These are phyloP conservation scores for Phialocephala subalpina DNA, from an alignment of 2,329 filamentous ascomycete species.

Conservation along the genomic window DNA sequence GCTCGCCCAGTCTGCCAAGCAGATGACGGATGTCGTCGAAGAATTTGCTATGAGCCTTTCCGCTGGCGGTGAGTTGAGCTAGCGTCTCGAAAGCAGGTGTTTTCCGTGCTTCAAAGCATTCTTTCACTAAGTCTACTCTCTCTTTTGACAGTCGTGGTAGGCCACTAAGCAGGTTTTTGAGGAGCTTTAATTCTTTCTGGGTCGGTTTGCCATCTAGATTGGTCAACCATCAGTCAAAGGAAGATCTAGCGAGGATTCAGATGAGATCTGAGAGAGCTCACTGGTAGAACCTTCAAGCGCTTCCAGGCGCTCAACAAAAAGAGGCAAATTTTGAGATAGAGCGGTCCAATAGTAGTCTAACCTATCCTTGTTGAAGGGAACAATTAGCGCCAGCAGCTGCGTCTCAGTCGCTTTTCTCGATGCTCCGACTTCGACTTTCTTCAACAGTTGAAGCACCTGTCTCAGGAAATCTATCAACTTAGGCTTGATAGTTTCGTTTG, in stretches of 20 bases:
- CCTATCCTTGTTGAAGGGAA: not conserved
- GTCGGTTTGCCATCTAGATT: not conserved
- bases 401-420: conserved; percentile 16
- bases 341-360: not conserved
- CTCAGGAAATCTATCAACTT: conserved; percentile 9
- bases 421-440: conserved; percentile 13
- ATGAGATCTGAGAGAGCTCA: not conserved
- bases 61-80: conserved; percentile 15
- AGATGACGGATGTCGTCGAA: conserved; percentile 15
- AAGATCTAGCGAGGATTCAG: too few species aligned
- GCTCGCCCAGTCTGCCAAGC: conserved; percentile 8
- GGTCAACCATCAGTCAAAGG: too few species aligned
- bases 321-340: not conserved
- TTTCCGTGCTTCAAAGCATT: conserved; percentile 18
- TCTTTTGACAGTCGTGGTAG: not conserved
- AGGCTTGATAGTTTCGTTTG: conserved; percentile 19
- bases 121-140: conserved; percentile 8
- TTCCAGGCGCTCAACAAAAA: not conserved
- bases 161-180: not conserved
- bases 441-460: conserved; percentile 16
- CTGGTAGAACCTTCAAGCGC: not conserved
- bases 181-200: not conserved
- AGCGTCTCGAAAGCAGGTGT: conserved; percentile 18
- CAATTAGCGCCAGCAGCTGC: conserved; percentile 14
- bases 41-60: conserved; percentile 15